Conservation (phyloP, 2,329 filamentous ascomycete species). For the Paramyrothecium sp. region DNA sequence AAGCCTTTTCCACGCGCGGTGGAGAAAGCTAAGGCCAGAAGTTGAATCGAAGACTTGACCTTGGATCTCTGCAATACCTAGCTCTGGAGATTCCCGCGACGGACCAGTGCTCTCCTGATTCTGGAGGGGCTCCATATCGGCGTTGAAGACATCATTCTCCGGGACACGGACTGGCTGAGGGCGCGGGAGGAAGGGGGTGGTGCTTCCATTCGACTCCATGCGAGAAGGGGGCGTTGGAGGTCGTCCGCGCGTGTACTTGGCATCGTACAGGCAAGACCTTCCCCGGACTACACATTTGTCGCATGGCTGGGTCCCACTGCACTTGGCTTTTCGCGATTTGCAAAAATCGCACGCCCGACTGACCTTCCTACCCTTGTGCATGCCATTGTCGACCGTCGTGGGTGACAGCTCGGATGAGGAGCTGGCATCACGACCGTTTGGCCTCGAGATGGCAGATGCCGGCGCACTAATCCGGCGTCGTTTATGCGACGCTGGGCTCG, state of each 20-base stretch:
- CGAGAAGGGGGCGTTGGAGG: slow-evolving; percentile 29
- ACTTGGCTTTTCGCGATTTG: slow-evolving; percentile 24
- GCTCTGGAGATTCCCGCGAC: slow-evolving; percentile 38
- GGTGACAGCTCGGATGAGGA: too few relatives aligned
- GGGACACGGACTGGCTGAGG: not conserved
- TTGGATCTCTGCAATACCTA: slow-evolving; percentile 46
- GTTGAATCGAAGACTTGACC: slow-evolving; percentile 52
- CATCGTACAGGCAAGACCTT: slow-evolving; percentile 24
- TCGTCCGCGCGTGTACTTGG: slow-evolving; percentile 28
- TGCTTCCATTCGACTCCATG: not conserved
- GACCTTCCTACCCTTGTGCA: slow-evolving; percentile 19
- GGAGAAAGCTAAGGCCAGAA: slow-evolving; percentile 51
- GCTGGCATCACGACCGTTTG: too few relatives aligned
- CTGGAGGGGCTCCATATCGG: not conserved
- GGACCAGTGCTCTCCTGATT: slow-evolving; percentile 37
- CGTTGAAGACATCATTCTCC: not conserved
- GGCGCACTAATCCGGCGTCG: too few relatives aligned
- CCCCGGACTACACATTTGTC: slow-evolving; percentile 26
- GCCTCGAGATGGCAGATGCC: too few relatives aligned
- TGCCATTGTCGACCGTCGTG: too few relatives aligned
- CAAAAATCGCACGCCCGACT: slow-evolving; percentile 28
- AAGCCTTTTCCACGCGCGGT: slow-evolving; percentile 49
- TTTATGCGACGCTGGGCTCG: too few relatives aligned
- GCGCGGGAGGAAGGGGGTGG: not conserved
- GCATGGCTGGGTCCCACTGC: slow-evolving; percentile 27